These are phyloP conservation scores for Serendipita indica DNA, from an alignment of 768 basidiomycete genomes.

Conservation along the genomic window DNA sequence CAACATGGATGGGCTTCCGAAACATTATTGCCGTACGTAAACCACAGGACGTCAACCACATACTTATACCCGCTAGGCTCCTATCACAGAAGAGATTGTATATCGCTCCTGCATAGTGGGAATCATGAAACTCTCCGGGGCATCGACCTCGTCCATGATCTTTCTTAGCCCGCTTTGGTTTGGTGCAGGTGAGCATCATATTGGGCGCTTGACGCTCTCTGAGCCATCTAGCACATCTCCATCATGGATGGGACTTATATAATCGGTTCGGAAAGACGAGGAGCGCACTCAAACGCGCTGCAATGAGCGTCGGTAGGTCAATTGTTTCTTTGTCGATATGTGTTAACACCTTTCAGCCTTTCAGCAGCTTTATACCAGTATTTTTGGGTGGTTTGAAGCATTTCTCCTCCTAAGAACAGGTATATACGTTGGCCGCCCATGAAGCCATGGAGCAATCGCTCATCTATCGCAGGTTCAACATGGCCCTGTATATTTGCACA, in stretches of 20 bases:
- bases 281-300: slow-evolving; percentile 49
- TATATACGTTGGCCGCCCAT: slow-evolving; percentile 11
- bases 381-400: slow-evolving; percentile 81
- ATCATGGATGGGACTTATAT: slow-evolving; percentile 83
- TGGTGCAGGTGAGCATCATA: slow-evolving; percentile 51
- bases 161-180: slow-evolving; percentile 76
- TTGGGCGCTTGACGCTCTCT: background rate
- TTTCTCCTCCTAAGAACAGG: slow-evolving; percentile 79
- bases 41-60: background rate
- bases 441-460: background rate
- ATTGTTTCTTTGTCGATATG: background rate
- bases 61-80: slow-evolving; percentile 38
- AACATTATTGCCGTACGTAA: slow-evolving; percentile 44
- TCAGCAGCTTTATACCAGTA: slow-evolving; percentile 78
- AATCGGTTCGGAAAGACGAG: slow-evolving; percentile 53
- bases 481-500: slow-evolving; percentile 67
- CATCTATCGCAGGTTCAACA: slow-evolving; percentile 34
- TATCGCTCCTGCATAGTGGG: slow-evolving; percentile 77
- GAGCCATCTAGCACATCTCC: slow-evolving; percentile 55
- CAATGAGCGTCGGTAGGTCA: slow-evolving; percentile 37
- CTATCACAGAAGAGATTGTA: slow-evolving; percentile 83
- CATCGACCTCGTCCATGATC: slow-evolving; percentile 43
- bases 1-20: slow-evolving; percentile 44
- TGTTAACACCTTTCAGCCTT: slow-evolving; percentile 38
- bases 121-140: slow-evolving; percentile 52